These are phyloP conservation scores for Tephrocybe sp. DNA, from an alignment of 768 basidiomycete species.

Conservation along the genomic window DNA sequence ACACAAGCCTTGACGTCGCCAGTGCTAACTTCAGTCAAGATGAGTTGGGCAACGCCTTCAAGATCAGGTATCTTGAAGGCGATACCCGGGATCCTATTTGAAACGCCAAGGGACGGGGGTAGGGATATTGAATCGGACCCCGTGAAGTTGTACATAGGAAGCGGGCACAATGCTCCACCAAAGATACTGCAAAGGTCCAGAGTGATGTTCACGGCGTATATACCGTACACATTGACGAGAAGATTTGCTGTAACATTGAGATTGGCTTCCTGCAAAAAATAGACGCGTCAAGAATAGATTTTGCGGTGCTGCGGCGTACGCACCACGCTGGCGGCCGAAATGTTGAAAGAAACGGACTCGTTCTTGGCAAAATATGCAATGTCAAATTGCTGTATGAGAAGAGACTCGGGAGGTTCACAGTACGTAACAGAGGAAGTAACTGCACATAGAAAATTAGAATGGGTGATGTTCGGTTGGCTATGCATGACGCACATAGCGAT, in stretches of 20 bases:
- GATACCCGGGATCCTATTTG: slow-evolving; percentile 66
- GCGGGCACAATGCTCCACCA: slow-evolving; percentile 78
- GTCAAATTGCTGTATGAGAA: slow-evolving; percentile 80
- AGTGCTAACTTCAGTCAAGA: slow-evolving; percentile 66
- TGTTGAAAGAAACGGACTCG: slow-evolving; percentile 77
- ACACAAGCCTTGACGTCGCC: slow-evolving; percentile 84
- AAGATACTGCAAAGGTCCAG: slow-evolving; percentile 83
- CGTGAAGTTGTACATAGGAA: slow-evolving; percentile 84
- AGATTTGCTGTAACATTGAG: slow-evolving; percentile 83
- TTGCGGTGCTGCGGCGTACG: slow-evolving; percentile 29
- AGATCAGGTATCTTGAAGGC: slow-evolving; percentile 90
- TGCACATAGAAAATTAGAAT: slow-evolving; percentile 27
- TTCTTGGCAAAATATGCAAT: slow-evolving; percentile 70
- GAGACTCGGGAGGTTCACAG: slow-evolving; percentile 75
- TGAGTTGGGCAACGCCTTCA: slow-evolving; percentile 84
- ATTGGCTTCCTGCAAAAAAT: slow-evolving; percentile 54
- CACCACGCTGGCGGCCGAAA: slow-evolving; percentile 85
- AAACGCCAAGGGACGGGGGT: slow-evolving; percentile 57
- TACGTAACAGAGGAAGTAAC: slow-evolving; percentile 90
- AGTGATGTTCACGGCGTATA: slow-evolving; percentile 79
- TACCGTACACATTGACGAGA: slow-evolving; percentile 86
- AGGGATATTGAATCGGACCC: slow-evolving; percentile 72
- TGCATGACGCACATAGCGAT: slow-evolving; percentile 59
- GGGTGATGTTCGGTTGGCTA: slow-evolving; percentile 1
- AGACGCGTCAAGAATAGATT: slow-evolving; percentile 17